phyloP scores from a whole-genome alignment of 345 rosid species.

The Jatropha curcas region DNA sequence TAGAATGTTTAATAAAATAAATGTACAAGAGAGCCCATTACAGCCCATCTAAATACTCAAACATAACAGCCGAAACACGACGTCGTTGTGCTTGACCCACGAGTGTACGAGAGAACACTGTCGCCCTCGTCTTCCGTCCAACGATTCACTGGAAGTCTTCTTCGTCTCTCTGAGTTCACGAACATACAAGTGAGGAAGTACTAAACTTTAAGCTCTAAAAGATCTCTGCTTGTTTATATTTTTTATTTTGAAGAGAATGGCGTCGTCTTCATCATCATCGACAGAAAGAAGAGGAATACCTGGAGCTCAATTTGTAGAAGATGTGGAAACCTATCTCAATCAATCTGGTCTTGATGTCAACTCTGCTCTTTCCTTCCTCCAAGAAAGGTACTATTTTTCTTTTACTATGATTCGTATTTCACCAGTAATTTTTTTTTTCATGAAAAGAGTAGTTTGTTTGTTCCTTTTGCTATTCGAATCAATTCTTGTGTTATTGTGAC shows the following conservation, averaged over 20 bases:
- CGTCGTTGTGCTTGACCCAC: background rate
- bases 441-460: too few species aligned
- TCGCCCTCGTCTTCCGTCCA: background rate
- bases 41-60: too few species aligned
- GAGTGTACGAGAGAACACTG: background rate
- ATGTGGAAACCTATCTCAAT: constrained; percentile 71
- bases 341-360: constrained; percentile 69
- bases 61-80: background rate
- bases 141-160: background rate
- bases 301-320: constrained; percentile 86
- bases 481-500: background rate
- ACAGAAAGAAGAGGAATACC: constrained; percentile 90
- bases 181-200: background rate
- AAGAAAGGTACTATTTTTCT: constrained; percentile 60
- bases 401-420: background rate
- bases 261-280: constrained; percentile 30
- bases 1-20: too few species aligned
- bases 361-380: constrained; percentile 85
- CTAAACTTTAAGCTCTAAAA: background rate
- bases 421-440: background rate
- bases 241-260: constrained; percentile 17
- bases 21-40: too few species aligned
- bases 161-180: background rate
- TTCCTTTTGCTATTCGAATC: background rate
- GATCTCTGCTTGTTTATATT: background rate